Percentiles rank a stretch among this genome's conserved stretches.
Evolutionary conservation across 129 eudicot genomes (phyloP).

Genomic region (Lonicera japonica): DNA sequence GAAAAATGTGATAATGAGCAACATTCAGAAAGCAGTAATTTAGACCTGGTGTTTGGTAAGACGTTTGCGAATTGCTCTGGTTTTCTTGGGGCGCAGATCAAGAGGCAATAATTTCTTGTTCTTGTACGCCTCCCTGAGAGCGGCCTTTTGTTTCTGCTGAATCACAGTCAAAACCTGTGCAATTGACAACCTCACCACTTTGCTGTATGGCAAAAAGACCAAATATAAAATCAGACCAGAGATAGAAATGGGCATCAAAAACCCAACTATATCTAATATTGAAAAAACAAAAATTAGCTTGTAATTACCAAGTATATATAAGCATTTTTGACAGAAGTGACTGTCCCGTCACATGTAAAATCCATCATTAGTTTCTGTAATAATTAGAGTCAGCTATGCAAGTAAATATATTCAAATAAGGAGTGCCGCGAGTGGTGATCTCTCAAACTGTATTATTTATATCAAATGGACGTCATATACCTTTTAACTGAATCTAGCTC

Average conservation of each 20-base stretch:
- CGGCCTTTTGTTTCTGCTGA: conserved; percentile 61
- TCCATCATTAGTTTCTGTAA: too few species aligned
- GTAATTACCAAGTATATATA: too few species aligned
- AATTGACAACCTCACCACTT: conserved; percentile 64
- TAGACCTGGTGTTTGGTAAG: conserved; percentile 58
- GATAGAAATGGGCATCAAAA: too few species aligned
- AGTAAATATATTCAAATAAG: too few species aligned
- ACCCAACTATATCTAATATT: too few species aligned
- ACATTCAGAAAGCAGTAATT: not conserved
- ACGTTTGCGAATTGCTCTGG: conserved; percentile 63
- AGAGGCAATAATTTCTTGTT: conserved; percentile 65
- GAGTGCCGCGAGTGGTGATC: too few species aligned
- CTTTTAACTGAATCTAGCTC: not conserved
- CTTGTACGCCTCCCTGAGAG: conserved; percentile 65
- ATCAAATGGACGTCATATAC: not conserved
- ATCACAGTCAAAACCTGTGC: conserved; percentile 82
- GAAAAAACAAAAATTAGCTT: too few species aligned
- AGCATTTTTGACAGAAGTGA: too few species aligned
- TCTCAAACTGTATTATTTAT: not conserved
- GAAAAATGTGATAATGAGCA: not conserved
- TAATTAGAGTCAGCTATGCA: too few species aligned
- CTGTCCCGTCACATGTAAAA: too few species aligned
- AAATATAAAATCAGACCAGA: not conserved
- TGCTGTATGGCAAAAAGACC: conserved; percentile 24
- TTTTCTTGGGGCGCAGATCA: conserved; percentile 63